These are phyloP conservation scores for Candida taoyuanica DNA, from an alignment of 805 yeast genomes.

Conservation along the genomic window DNA sequence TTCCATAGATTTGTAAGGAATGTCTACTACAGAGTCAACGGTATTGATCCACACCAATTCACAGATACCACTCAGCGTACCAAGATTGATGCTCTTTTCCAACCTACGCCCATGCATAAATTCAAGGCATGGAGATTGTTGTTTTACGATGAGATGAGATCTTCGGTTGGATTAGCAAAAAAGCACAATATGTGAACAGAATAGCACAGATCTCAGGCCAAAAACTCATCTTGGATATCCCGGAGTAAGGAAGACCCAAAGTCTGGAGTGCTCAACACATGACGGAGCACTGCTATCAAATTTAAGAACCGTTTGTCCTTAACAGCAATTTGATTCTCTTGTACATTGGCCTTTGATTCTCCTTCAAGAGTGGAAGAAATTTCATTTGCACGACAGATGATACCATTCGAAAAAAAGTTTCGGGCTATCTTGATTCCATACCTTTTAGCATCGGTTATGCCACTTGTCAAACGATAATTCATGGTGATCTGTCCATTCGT, in stretches of 20 bases:
- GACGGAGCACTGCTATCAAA: slow-evolving; percentile 25
- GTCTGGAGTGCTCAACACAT: slow-evolving; percentile 13
- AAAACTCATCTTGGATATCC: slow-evolving; percentile 26
- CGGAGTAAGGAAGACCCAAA: slow-evolving; percentile 17
- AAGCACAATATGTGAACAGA: slow-evolving; percentile 14
- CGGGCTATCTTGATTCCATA: slow-evolving; percentile 31
- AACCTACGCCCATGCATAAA: slow-evolving; percentile 52
- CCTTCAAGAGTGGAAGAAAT: slow-evolving; percentile 22
- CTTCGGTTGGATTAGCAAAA: slow-evolving; percentile 43
- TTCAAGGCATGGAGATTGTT: slow-evolving; percentile 55
- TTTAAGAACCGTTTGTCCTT: slow-evolving; percentile 27
- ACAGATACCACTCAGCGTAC: slow-evolving; percentile 29
- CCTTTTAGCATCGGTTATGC: slow-evolving; percentile 24
- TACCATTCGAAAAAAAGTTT: slow-evolving; percentile 22
- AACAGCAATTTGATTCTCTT: slow-evolving; percentile 1
- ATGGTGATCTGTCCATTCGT: slow-evolving; percentile 24
- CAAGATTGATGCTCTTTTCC: slow-evolving; percentile 18
- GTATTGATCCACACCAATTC: slow-evolving; percentile 37
- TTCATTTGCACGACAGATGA: slow-evolving; percentile 28
- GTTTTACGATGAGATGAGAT: slow-evolving; percentile 57
- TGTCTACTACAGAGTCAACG: slow-evolving; percentile 60
- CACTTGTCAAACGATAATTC: slow-evolving; percentile 28
- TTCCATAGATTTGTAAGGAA: slow-evolving; percentile 61
- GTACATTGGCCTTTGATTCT: slow-evolving; percentile 1
- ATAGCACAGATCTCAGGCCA: no score